These are phyloP conservation scores for Pyricularia sp. DNA, from an alignment of 2,329 filamentous ascomycete species.

Conservation along the genomic window DNA sequence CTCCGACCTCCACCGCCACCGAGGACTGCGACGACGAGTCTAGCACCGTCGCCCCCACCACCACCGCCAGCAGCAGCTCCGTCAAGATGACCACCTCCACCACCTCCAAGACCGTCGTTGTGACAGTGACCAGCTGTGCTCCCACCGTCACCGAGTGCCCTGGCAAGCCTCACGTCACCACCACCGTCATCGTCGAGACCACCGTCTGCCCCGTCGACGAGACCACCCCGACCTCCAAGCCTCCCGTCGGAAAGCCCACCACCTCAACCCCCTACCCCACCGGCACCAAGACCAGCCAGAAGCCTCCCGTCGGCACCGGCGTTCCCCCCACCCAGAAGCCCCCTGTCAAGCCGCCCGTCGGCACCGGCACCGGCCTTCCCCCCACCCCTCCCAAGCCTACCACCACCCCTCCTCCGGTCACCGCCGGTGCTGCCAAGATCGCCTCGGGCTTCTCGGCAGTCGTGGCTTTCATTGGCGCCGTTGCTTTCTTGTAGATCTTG, in stretches of 20 bases:
- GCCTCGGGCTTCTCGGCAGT: neutral
- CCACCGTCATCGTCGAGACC: constrained; percentile 5
- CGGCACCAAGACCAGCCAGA: neutral
- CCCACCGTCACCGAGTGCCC: constrained; percentile 8
- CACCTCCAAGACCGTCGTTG: constrained; percentile 1
- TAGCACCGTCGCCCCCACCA: neutral
- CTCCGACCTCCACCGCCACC: neutral
- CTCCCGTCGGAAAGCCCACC: neutral
- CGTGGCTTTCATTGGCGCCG: neutral
- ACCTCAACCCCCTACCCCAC: neutral
- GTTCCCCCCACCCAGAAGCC: neutral
- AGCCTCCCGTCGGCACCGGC: neutral
- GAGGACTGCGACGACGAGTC: constrained; percentile 3
- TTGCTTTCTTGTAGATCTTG: constrained; percentile 4
- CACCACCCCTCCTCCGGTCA: neutral
- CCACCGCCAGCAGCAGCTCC: neutral
- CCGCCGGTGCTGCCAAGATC: neutral
- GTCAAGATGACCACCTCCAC: constrained; percentile 5
- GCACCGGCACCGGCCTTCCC: constrained; percentile 1
- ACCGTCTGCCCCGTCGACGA: constrained; percentile 5
- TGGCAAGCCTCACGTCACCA: constrained; percentile 4
- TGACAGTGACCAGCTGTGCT: constrained; percentile 8
- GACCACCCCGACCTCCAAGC: neutral
- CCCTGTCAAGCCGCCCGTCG: neutral
- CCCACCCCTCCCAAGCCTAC: neutral